These are phyloP conservation scores for button mushroom (Agaricus bisporus) DNA, from an alignment of 768 basidiomycete genomes.

Conservation along the genomic window DNA sequence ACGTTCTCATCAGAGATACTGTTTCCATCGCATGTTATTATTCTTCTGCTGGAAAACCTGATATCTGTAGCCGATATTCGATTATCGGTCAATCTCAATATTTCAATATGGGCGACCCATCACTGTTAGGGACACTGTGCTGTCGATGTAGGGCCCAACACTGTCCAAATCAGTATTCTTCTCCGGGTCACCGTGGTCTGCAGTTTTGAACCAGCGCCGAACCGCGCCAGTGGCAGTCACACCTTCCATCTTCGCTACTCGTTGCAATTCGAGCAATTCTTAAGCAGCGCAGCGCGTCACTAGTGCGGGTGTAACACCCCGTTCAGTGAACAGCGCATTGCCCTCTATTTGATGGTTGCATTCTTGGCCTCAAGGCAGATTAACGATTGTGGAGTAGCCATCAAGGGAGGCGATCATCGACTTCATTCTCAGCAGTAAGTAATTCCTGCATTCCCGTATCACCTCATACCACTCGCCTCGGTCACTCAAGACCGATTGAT, in stretches of 20 bases:
- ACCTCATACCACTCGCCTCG: not conserved
- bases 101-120: no score
- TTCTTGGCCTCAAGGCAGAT: constrained; percentile 4
- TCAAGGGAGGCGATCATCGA: not conserved
- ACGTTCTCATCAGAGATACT: not conserved
- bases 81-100: no score
- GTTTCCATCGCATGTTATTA: not conserved
- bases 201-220: constrained; percentile 3
- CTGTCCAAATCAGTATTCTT: not conserved
- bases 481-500: not conserved
- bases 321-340: not conserved
- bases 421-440: not conserved
- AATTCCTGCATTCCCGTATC: not conserved
- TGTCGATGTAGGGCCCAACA: no score
- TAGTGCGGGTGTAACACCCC: not conserved
- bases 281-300: constrained; percentile 5
- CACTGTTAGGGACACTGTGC: no score
- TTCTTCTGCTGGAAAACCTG: not conserved
- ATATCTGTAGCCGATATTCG: no score
- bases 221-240: constrained; percentile 6
- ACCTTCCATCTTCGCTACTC: not conserved
- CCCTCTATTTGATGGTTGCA: constrained; percentile 6
- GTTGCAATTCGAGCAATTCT: not conserved
- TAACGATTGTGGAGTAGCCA: not conserved
- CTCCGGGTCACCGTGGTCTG: constrained; percentile 1